Base-by-base conservation (phyloP, 108 stramenopile genomes). In the Halocafeteria seosinensis region DNA sequence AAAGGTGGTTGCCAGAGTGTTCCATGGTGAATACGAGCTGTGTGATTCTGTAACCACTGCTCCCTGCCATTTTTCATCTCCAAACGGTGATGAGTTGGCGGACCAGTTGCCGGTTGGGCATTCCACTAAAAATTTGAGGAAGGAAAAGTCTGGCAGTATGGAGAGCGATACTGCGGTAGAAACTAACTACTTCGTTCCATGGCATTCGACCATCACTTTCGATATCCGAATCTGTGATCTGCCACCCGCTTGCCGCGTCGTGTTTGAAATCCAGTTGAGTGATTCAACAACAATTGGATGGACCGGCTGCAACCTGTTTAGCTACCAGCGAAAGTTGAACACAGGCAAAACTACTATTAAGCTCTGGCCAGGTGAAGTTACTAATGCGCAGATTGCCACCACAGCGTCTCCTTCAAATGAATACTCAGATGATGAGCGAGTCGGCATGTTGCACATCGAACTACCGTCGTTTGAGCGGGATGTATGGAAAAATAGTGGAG, bases 171-270 rank as follows among this genome's bases (percentile, higher is more conserved):
- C 42, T 21, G 17, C 42, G 42, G 17, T n/a, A 21, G 42, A 47
- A 47, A n/a, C 17, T 47, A n/a, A n/a, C 42, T 17, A 21, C n/a
- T 17, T n/a, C 17, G 17, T 17, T 17, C 42, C 42, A 47, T 38
- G 37, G 38, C 34, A 38, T 12, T 2, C 24, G 47, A 23, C 2
- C 0, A 3, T 68, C 0, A 9, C 29, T 9, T 32, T 65, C 25
- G 53, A 26, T 31, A 70, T 74, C 42, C 9, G 13, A 6, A 3
- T 67, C 29, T 31, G 62, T 31, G 30, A 74, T 33, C 38, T 70
- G 8, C 73, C 73, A 4, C 28, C 52, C 13, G 73, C 69, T 8
- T 55, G 70, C 6, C 63, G 73, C 2, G 35, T 64, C 12, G 25
- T 68, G 27, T 68, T 68, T 36, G 63, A 62, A 33, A 50, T 68